Evolutionary conservation across 257 asterid genomes (phyloP).

Genomic region (Solanum rostratum): DNA sequence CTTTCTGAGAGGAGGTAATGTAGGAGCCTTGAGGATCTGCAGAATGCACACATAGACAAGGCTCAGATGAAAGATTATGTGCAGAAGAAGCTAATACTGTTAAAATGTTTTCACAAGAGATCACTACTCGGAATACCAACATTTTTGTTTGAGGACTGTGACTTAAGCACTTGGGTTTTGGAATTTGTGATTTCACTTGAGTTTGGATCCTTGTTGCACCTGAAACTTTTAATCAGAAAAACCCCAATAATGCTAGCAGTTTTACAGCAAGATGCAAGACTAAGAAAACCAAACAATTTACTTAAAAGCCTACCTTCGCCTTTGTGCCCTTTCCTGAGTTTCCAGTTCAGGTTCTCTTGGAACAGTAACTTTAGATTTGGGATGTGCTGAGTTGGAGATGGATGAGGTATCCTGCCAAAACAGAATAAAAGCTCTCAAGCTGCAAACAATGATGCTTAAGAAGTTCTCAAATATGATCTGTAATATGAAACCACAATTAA

Average conservation of each 20-base stretch:
- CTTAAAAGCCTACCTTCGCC: slow-evolving; percentile 33
- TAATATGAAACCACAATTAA: not conserved
- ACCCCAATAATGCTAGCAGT: not conserved
- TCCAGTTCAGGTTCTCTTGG: slow-evolving; percentile 77
- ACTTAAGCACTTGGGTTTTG: slow-evolving; percentile 19
- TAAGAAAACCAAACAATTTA: not conserved
- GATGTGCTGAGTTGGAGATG: slow-evolving; percentile 2
- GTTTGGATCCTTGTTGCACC: slow-evolving; percentile 44
- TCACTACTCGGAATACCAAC: slow-evolving; percentile 27
- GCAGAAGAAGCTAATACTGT: not conserved
- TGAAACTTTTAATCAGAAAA: slow-evolving; percentile 11
- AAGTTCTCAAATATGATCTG: not conserved
- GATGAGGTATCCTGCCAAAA: slow-evolving; percentile 1
- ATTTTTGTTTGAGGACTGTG: slow-evolving; percentile 42
- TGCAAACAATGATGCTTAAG: not conserved
- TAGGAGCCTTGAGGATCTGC: slow-evolving; percentile 32
- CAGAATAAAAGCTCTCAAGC: not conserved
- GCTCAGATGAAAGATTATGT: not conserved
- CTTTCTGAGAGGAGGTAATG: slow-evolving; percentile 23
- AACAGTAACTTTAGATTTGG: slow-evolving; percentile 41
- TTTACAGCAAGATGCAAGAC: not conserved
- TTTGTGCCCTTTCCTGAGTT: slow-evolving; percentile 67
- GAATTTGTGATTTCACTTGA: slow-evolving; percentile 34
- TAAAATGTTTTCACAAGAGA: not conserved
- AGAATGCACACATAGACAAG: not conserved